These are phyloP conservation scores for Avicennia marina DNA, from an alignment of 257 asterid species.

Conservation along the genomic window DNA sequence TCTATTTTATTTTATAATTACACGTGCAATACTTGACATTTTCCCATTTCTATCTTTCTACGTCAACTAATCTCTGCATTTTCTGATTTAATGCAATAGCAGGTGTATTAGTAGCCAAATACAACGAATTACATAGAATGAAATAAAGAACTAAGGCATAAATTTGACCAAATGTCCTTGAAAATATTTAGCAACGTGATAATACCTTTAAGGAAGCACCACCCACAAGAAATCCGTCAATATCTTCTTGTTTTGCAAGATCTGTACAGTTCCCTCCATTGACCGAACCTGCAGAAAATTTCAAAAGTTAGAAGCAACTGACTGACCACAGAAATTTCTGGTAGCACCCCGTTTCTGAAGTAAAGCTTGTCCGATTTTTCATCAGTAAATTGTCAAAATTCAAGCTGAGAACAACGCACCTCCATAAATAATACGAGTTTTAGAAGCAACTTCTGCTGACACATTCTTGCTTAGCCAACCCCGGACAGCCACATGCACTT, in stretches of 20 bases:
- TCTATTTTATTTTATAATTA: too few species aligned
- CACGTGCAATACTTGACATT: too few species aligned
- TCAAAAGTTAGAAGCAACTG: too few species aligned
- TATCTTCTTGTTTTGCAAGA: slow-evolving; percentile 86
- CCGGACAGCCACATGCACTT: slow-evolving; percentile 91
- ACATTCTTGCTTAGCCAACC: slow-evolving; percentile 93
- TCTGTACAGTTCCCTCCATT: slow-evolving; percentile 88
- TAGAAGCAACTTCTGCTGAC: slow-evolving; percentile 86
- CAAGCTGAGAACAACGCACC: slow-evolving; percentile 33
- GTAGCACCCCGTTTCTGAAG: too few species aligned
- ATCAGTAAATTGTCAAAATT: too few species aligned
- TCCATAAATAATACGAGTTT: slow-evolving; percentile 91
- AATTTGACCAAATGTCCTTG: too few species aligned
- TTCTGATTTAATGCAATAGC: too few species aligned
- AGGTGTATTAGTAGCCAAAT: too few species aligned
- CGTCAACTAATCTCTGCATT: too few species aligned
- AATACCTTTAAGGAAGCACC: slow-evolving; percentile 97
- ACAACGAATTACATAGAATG: neutral
- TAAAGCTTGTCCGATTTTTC: neutral
- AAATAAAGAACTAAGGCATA: too few species aligned
- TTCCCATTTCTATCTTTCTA: too few species aligned
- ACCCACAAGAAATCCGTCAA: slow-evolving; percentile 69
- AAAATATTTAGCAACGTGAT: too few species aligned
- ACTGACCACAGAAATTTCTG: neutral
- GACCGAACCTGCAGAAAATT: slow-evolving; percentile 61